phyloP scores from a whole-genome alignment of 768 basidiomycete genomes.

The Psilocybe azurescens region DNA sequence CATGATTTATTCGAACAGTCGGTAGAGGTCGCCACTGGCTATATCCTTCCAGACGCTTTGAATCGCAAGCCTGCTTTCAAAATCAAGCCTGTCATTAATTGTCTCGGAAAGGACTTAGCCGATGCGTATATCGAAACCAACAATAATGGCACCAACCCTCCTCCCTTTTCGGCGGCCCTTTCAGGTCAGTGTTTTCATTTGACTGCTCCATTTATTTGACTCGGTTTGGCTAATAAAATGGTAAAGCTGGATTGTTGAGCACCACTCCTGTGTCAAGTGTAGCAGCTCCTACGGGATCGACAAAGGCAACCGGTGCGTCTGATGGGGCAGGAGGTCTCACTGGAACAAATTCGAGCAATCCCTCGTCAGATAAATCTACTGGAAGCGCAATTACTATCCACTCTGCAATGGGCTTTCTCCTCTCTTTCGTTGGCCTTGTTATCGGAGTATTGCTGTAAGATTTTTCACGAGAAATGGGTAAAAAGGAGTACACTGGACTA shows the following conservation, averaged over 20 bases:
- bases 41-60: conserved; percentile 83
- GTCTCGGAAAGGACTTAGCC: conserved; percentile 58
- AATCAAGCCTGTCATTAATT: conserved; percentile 74
- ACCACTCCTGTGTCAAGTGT: conserved; percentile 11
- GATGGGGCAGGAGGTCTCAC: background rate
- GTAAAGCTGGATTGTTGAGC: conserved; percentile 15
- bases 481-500: background rate
- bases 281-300: background rate
- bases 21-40: conserved; percentile 86
- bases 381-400: background rate
- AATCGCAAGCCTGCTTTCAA: conserved; percentile 68
- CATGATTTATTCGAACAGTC: conserved; percentile 87
- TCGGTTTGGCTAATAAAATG: background rate
- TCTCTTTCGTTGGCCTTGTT: conserved; percentile 7
- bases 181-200: conserved; percentile 17
- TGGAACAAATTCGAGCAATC: background rate
- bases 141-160: conserved; percentile 68
- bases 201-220: background rate
- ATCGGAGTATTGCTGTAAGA: conserved; percentile 1
- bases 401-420: background rate
- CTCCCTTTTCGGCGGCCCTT: conserved; percentile 32
- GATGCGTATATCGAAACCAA: conserved; percentile 88
- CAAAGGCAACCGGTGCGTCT: background rate
- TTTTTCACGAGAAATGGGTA: background rate
- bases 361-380: background rate